These are phyloP conservation scores for Geranium rotundifolium DNA, from an alignment of 345 rosid genomes.

Conservation along the genomic window DNA sequence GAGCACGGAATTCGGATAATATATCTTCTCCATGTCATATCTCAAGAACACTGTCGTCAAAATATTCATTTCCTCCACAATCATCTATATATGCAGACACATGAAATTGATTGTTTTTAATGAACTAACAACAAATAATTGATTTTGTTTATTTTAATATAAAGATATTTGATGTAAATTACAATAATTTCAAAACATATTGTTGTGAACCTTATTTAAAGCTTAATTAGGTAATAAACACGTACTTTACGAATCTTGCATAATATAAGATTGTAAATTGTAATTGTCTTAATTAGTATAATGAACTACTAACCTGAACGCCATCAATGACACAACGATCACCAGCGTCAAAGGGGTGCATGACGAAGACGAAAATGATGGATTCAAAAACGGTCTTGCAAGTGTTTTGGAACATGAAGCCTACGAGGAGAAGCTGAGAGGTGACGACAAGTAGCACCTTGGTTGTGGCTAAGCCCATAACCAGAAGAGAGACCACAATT, in stretches of 20 bases:
- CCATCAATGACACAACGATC: constrained; percentile 75
- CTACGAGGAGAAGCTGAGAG: constrained; percentile 54
- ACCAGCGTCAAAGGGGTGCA: constrained; percentile 80
- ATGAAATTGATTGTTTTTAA: not conserved
- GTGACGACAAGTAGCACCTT: constrained; percentile 49
- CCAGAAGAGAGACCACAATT: constrained; percentile 39
- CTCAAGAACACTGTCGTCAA: constrained; percentile 60
- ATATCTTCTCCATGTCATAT: constrained; percentile 71
- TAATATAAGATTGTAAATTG: no score
- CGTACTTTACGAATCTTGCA: no score
- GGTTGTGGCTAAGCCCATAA: constrained; percentile 51
- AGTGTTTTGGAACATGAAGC: constrained; percentile 71
- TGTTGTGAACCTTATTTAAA: no score
- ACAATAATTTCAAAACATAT: no score
- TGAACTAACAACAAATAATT: not conserved
- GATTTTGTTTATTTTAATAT: not conserved
- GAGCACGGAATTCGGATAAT: constrained; percentile 62
- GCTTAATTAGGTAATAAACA: no score
- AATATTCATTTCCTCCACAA: constrained; percentile 88
- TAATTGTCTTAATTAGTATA: no score
- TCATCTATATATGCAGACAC: constrained; percentile 30
- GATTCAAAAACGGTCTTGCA: constrained; percentile 75
- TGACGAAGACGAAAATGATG: constrained; percentile 69
- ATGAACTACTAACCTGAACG: constrained; percentile 37
- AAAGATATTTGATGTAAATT: not conserved